Base-by-base conservation (phyloP, 352 stramenopile genomes). In the Globisporangium apiculatum region DNA sequence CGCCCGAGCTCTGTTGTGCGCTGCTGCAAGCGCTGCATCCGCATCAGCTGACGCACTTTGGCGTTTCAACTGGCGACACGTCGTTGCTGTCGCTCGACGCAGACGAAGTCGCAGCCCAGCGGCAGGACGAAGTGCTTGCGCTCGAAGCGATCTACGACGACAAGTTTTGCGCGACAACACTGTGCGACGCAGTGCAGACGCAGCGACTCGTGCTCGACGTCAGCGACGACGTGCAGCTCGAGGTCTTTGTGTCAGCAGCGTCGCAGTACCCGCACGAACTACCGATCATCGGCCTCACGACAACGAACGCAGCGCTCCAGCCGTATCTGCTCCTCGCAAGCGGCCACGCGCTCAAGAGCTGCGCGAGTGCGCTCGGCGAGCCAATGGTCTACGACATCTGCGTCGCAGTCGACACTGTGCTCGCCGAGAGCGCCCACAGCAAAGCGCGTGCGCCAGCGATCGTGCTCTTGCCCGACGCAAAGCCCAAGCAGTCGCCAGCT, bases 61-160 rank as follows among this genome's bases (percentile, higher is more conserved):
- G 79, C 36, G 24, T 70, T 1, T 31, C 24, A 31, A 3, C 24
- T 31, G 24, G 24, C 24, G 62, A 69, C 0, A 46, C 55, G 10
- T 56, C 2, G 43, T 18, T 1, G 18, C 37, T 8, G 38, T 18
- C 18, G 56, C 48, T 15, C 47, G 64, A 73, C 48, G 53, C 68
- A 0, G 75, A 83, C 2, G 83, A 91, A 50, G 53, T 88, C 12
- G 42, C 70, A 9, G 66, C 69, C 14, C 64, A 76, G 61, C 82
- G 79, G 3, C 73, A 88, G 53, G 79, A 95, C 41, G 85, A 95
- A 41, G 64, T 91, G 5, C 83, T 92, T 42, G 85, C 79, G 11
- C 56, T 95, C 3, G 83, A 93, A 59, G 76, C 85, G 7, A 95
- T 95, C 50, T 95, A 91, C 57, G 83, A 90, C 47, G 77, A 94